Evolutionary conservation across 106 monocot genomes (phyloP), one percentile per base, ranked within the genome.

Genomic region (Xerophyta viscosa): DNA sequence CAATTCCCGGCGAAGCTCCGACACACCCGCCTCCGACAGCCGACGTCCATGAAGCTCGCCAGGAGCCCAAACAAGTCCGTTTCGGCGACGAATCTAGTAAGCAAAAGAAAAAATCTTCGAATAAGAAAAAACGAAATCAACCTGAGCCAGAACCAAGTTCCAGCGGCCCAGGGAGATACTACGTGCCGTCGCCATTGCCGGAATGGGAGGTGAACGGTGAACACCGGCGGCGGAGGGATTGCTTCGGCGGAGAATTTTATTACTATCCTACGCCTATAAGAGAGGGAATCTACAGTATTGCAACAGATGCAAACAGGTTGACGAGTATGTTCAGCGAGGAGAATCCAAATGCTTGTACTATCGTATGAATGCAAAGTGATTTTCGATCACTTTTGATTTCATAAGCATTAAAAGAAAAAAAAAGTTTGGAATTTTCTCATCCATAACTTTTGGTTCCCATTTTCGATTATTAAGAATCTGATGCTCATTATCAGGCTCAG

Each of bases 261-360:
- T 54, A 54, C 54, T 54, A 54, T 33, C 54, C 54, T 20, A 54
- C 54, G 1, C 54, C 54, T 17, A 6, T 54, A 20, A 31, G 54
- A 7, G 54, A 54, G 20, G 54, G 54, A 10, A 54, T 54, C 20
- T 54, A 54, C 33, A 54, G 36, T 17, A 54, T 54, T 33, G 54
- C 54, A 9, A 54, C 54, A 4, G 54, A 54, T 54, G 54, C 54
- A 20, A 54, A 54, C 36, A 15, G 31, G 9, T 20, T 54, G 0
- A 54, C 54, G 8, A 54, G 8, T 2, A 54, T 54, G 4, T 54
- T 54, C 33, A 54, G 54, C 21, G 54, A 54, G 21, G 54, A 54
- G 54, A 54, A 54, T 36, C 54, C 54, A 8, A 54, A 54, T 54
- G 54, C 54, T 20, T 54, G 54, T 20, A 54, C 33, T 21, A 54